These are phyloP conservation scores for Penicillium sp. DNA, from an alignment of 2,329 filamentous ascomycete species.

Conservation along the genomic window DNA sequence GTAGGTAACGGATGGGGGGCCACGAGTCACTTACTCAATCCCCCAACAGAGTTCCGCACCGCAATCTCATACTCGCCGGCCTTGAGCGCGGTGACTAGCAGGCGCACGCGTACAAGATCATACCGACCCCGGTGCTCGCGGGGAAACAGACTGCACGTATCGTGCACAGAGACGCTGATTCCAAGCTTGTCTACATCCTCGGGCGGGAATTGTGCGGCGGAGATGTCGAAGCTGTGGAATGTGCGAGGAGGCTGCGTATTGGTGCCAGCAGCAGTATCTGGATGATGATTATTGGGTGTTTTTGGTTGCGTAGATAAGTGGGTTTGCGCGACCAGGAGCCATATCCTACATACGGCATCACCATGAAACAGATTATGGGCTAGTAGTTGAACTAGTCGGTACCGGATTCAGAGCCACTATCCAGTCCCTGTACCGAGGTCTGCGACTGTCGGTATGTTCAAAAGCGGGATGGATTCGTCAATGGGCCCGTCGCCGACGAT, in stretches of 20 bases:
- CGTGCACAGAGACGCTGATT: background rate
- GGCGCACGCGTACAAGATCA: constrained; percentile 9
- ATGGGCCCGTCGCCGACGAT: background rate
- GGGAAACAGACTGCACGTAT: constrained; percentile 4
- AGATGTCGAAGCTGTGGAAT: constrained; percentile 13
- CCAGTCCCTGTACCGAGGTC: constrained; percentile 12
- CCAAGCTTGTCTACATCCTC: background rate
- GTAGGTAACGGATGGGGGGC: background rate
- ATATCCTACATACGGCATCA: no score
- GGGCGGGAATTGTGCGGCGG: background rate
- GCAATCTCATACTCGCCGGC: background rate
- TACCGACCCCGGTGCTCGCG: background rate
- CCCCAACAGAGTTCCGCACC: background rate
- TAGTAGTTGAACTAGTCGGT: no score
- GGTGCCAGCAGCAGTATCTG: no score
- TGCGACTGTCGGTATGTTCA: background rate
- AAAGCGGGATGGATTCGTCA: background rate
- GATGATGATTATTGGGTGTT: background rate
- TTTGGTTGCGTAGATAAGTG: background rate
- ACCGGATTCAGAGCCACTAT: no score
- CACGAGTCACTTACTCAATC: background rate
- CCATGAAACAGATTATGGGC: no score
- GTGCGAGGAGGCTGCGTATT: no score
- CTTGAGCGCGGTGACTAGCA: background rate
- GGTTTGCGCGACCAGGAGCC: background rate